These are phyloP conservation scores for Dendrobium huoshanense DNA, from an alignment of 106 monocot genomes.

Conservation along the genomic window DNA sequence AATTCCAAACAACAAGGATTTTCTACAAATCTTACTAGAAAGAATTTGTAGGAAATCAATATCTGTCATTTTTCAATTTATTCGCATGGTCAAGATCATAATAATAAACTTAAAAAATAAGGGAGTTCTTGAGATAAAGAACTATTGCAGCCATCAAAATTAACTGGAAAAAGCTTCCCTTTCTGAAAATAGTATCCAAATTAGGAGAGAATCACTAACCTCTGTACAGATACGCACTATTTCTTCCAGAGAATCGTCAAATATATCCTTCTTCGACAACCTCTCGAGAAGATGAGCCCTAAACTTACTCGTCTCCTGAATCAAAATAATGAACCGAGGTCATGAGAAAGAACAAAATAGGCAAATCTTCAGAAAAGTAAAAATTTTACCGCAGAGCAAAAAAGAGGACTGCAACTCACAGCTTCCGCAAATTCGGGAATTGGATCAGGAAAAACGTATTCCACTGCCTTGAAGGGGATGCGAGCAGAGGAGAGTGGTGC, in stretches of 20 bases:
- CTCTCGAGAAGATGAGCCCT: conserved; percentile 36
- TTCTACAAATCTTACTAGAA: no score
- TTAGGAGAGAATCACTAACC: conserved; percentile 23
- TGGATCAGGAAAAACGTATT: conserved; percentile 71
- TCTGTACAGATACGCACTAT: conserved; percentile 48
- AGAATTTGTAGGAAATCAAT: no score
- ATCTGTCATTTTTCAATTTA: no score
- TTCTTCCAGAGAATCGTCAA: conserved; percentile 47
- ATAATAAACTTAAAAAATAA: no score
- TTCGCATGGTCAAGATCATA: no score
- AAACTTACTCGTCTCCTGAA: conserved; percentile 60
- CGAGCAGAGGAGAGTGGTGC: background rate
- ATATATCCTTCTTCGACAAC: conserved; percentile 59
- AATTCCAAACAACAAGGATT: no score
- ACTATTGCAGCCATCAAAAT: background rate
- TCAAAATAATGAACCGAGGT: background rate
- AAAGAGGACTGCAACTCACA: conserved; percentile 19
- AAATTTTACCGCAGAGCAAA: background rate
- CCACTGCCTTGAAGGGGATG: conserved; percentile 17
- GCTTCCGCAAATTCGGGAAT: conserved; percentile 60
- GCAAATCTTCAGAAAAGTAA: background rate
- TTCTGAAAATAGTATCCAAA: background rate
- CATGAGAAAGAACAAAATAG: background rate
- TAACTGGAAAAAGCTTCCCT: no score
- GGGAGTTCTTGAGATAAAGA: background rate